Evolutionary conservation across 495 filamentous ascomycete species (phyloP).

Genomic region (Aspergillus egyptiacus): DNA sequence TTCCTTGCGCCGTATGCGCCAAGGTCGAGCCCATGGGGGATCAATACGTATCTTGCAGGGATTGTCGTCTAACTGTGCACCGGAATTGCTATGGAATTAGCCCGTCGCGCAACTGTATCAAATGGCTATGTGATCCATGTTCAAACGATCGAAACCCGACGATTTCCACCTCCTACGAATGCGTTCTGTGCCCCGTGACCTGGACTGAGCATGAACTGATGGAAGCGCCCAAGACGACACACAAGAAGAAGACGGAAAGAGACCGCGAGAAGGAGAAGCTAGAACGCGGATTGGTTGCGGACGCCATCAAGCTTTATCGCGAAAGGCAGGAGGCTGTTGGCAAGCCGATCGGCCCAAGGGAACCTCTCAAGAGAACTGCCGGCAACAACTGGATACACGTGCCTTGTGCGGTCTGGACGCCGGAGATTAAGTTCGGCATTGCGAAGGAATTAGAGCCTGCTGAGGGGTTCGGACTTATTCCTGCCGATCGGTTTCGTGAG

Average conservation of each 20-base stretch:
- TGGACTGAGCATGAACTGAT: conserved; percentile 73
- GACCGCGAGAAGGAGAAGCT: conserved; percentile 82
- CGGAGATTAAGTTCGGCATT: conserved; percentile 85
- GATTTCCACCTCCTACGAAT: conserved; percentile 85
- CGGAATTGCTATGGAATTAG: conserved; percentile 83
- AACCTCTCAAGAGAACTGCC: conserved; percentile 84
- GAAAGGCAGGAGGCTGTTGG: conserved; percentile 79
- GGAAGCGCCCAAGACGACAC: conserved; percentile 72
- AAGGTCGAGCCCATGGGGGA: conserved; percentile 65
- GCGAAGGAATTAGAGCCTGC: conserved; percentile 72
- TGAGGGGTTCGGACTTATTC: conserved; percentile 80
- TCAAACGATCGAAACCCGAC: conserved; percentile 82
- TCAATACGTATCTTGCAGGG: conserved; percentile 67
- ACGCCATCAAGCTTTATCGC: conserved; percentile 69
- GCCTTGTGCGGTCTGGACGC: conserved; percentile 81
- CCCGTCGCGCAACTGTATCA: conserved; percentile 59
- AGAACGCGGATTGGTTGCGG: conserved; percentile 72
- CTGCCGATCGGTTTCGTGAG: conserved; percentile 59
- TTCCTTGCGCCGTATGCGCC: conserved; percentile 82
- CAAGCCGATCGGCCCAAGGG: conserved; percentile 73
- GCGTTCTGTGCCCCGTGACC: conserved; percentile 76
- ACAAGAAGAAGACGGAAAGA: conserved; percentile 91
- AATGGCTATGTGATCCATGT: conserved; percentile 97
- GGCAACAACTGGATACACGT: conserved; percentile 99
- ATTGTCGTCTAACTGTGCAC: conserved; percentile 91